Conservation (phyloP, 306 rosid genomes). For the Vigna angularis region DNA sequence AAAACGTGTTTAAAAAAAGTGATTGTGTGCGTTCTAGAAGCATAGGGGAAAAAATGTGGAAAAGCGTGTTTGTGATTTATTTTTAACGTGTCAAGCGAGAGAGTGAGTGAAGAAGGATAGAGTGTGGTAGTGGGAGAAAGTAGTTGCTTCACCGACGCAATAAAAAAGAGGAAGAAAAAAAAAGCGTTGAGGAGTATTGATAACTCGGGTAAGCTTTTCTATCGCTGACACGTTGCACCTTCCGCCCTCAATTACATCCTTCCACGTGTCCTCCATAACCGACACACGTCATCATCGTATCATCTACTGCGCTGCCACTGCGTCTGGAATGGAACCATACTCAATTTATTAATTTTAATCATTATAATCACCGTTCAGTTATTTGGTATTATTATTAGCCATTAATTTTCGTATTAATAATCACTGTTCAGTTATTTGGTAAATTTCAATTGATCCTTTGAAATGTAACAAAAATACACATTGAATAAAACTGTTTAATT, state of each 20-base stretch:
- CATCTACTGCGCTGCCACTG: neutral
- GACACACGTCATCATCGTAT: conserved; percentile 39
- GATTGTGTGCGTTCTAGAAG: conserved; percentile 17
- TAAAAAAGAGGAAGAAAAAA: neutral
- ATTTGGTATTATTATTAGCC: no score
- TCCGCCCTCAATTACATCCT: neutral
- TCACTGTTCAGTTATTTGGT: no score
- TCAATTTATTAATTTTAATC: no score
- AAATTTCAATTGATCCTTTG: no score
- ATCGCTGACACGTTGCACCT: conserved; percentile 51
- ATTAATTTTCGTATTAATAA: no score
- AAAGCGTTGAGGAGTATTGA: conserved; percentile 36
- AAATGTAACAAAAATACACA: no score
- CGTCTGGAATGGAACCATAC: no score
- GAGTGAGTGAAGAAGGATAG: conserved; percentile 32
- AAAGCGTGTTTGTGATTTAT: conserved; percentile 13
- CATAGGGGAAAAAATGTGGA: neutral
- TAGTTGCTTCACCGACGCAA: conserved; percentile 55
- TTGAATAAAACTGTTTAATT: no score
- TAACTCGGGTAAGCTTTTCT: conserved; percentile 35
- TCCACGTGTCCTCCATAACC: conserved; percentile 49
- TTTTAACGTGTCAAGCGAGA: conserved; percentile 26
- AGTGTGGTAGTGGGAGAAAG: conserved; percentile 43
- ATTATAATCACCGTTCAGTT: no score
- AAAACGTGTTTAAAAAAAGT: no score